These are phyloP conservation scores for Candolleomyces aberdarensis DNA, from an alignment of 768 basidiomycete species.

Conservation along the genomic window DNA sequence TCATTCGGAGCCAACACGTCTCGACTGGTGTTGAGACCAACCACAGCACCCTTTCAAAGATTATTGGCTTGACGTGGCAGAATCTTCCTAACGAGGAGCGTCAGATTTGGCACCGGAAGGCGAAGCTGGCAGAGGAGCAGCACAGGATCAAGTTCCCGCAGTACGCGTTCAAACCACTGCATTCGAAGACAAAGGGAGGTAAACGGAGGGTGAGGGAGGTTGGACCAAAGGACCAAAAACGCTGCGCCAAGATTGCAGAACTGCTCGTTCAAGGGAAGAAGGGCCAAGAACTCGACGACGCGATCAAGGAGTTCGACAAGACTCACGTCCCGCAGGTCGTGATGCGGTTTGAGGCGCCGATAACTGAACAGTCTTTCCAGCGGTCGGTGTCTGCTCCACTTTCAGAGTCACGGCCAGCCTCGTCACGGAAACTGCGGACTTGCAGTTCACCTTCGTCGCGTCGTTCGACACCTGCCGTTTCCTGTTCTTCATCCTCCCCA, in stretches of 20 bases:
- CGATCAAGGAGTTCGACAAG: slow-evolving; percentile 60
- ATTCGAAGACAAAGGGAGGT: slow-evolving; percentile 47
- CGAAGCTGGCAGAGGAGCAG: slow-evolving; percentile 70
- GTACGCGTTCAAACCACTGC: slow-evolving; percentile 75
- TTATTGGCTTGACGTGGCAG: slow-evolving; percentile 82
- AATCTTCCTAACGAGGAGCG: slow-evolving; percentile 71
- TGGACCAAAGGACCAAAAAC: slow-evolving; percentile 60
- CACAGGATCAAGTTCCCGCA: slow-evolving; percentile 76
- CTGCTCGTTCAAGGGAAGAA: slow-evolving; percentile 62
- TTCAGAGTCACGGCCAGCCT: slow-evolving; percentile 16
- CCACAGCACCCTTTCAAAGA: slow-evolving; percentile 81
- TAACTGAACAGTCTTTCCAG: slow-evolving; percentile 67
- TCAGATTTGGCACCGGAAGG: slow-evolving; percentile 74
- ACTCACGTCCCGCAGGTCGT: slow-evolving; percentile 58
- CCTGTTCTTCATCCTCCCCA: neutral
- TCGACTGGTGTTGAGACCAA: slow-evolving; percentile 78
- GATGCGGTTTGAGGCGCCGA: slow-evolving; percentile 74
- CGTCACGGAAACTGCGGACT: neutral
- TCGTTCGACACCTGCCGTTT: neutral
- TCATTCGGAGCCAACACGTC: slow-evolving; percentile 76
- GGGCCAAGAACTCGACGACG: slow-evolving; percentile 51
- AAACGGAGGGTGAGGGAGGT: slow-evolving; percentile 67
- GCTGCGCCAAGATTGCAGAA: slow-evolving; percentile 66
- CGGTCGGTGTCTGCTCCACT: slow-evolving; percentile 60
- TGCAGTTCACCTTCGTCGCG: neutral